Evolutionary conservation across 352 stramenopile genomes (phyloP), one percentile per base, ranked within the genome.

Genomic region (Phytophthora nicotianae): DNA sequence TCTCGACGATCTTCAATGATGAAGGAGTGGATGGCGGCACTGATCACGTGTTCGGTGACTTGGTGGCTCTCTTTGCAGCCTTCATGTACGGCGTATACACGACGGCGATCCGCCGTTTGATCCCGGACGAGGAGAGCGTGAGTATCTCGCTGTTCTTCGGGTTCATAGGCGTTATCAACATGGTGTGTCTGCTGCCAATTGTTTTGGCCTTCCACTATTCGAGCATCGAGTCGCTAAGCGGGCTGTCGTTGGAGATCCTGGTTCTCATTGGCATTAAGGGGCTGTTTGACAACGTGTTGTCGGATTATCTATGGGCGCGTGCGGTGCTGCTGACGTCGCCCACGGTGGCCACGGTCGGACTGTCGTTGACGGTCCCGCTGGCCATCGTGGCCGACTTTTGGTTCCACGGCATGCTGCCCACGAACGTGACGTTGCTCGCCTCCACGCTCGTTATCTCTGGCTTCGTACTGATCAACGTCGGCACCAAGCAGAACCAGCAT

Each of bases 321-420:
- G 85, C 96, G 4, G 93, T 99, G 27, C 68, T 99, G 35, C 86
- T 98, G 41, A 99, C 96, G 26, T 97, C 88, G 14, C 93, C 97
- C 20, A 99, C 97, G 4, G 91, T 98, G 21, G 96, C 96, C 13
- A 98, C 95, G 1, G 94, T 99, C 19, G 95, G 94, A 17, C 86
- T 99, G 40, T 97, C 91, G 26, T 83, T 99, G 27, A 99, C 97
- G 6, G 97, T 99, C 20, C 96, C 96, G 17, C 76, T 99, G 57
- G 96, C 96, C 8, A 98, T 98, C 66, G 35, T 91, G 19, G 89
- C 90, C 52, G 96, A 99, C 72, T 86, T 76, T 61, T 75, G 88
- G 42, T 77, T 90, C 47, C 72, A 89, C 52, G 52, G 65, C 23
- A 65, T 87, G 33, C 43, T 74, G 43, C 86, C 88, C 1, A 76